Conservation (phyloP, 2,329 filamentous ascomycete species). For the Fusarium decemcellulare region DNA sequence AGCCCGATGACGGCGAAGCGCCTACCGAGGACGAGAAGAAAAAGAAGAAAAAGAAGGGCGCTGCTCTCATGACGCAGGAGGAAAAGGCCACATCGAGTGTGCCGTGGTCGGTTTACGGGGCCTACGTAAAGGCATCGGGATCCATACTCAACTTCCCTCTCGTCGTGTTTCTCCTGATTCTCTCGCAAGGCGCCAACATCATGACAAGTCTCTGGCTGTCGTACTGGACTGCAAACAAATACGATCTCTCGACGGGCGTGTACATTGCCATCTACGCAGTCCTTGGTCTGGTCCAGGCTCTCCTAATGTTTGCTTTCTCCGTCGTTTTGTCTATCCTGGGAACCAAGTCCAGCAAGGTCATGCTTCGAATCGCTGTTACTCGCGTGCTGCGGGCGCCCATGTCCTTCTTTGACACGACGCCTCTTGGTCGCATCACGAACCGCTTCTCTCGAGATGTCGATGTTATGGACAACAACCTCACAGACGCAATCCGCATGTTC, state of each 20-base stretch:
- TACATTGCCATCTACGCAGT: constrained; percentile 83
- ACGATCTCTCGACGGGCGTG: constrained; percentile 72
- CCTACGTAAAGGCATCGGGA: constrained; percentile 84
- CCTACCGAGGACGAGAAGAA: constrained; percentile 58
- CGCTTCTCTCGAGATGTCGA: constrained; percentile 96
- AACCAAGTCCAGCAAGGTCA: constrained; percentile 84
- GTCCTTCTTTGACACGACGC: constrained; percentile 98
- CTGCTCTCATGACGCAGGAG: constrained; percentile 78
- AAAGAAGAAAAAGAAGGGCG: constrained; percentile 71
- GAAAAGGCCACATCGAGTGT: constrained; percentile 83
- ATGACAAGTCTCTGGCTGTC: constrained; percentile 92
- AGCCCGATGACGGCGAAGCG: constrained; percentile 60
- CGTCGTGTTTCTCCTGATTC: constrained; percentile 72
- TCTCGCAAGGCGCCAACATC: constrained; percentile 89
- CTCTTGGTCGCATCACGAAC: constrained; percentile 94
- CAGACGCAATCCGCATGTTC: constrained; percentile 94
- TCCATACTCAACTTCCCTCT: constrained; percentile 78
- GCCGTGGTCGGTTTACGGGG: constrained; percentile 82
- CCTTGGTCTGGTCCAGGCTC: constrained; percentile 78
- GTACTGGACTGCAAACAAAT: constrained; percentile 91
- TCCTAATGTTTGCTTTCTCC: constrained; percentile 86
- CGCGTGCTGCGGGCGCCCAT: constrained; percentile 81
- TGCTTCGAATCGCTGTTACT: constrained; percentile 85
- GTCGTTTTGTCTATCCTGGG: constrained; percentile 83
- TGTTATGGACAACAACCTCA: constrained; percentile 94